Conservation (phyloP, 2,329 filamentous ascomycete genomes). For the Botrytis pseudocinerea region DNA sequence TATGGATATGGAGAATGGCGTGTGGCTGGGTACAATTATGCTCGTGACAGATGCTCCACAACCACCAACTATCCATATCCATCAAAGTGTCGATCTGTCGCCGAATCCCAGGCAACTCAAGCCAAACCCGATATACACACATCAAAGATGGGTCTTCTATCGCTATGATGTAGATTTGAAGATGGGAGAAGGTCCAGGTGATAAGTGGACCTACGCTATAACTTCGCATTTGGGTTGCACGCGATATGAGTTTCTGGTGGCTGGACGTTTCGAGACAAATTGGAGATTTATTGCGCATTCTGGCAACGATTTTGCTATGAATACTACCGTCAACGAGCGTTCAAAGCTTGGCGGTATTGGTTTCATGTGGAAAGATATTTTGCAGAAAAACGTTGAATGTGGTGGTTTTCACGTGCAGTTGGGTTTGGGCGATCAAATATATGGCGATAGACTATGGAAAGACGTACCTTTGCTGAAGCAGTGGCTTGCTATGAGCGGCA, state of each 20-base stretch:
- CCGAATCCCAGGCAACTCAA: conserved; percentile 89
- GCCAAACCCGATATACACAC: conserved; percentile 77
- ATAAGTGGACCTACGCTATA: conserved; percentile 96
- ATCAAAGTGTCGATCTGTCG: conserved; percentile 84
- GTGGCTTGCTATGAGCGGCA: conserved; percentile 90
- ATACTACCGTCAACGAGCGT: conserved; percentile 83
- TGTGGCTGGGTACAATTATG: conserved; percentile 92
- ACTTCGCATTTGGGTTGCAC: conserved; percentile 96
- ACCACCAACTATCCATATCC: conserved; percentile 93
- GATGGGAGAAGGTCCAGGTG: conserved; percentile 80
- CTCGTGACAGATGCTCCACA: conserved; percentile 88
- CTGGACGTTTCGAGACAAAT: conserved; percentile 82
- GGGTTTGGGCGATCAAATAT: conserved; percentile 91
- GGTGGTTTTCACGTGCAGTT: conserved; percentile 94
- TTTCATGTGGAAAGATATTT: conserved; percentile 98
- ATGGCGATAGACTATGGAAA: conserved; percentile 93
- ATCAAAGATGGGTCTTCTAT: conserved; percentile 95
- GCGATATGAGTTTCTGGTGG: conserved; percentile 95
- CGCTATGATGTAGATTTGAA: conserved; percentile 87
- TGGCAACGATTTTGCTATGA: conserved; percentile 90
- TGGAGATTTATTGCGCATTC: conserved; percentile 97
- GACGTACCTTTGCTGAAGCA: conserved; percentile 92
- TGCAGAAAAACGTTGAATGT: conserved; percentile 96
- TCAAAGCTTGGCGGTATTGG: conserved; percentile 83
- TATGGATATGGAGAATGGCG: conserved; percentile 88